Base-by-base conservation (phyloP, 1,139 yeast genomes). In the Suhomyces ambrosiae region DNA sequence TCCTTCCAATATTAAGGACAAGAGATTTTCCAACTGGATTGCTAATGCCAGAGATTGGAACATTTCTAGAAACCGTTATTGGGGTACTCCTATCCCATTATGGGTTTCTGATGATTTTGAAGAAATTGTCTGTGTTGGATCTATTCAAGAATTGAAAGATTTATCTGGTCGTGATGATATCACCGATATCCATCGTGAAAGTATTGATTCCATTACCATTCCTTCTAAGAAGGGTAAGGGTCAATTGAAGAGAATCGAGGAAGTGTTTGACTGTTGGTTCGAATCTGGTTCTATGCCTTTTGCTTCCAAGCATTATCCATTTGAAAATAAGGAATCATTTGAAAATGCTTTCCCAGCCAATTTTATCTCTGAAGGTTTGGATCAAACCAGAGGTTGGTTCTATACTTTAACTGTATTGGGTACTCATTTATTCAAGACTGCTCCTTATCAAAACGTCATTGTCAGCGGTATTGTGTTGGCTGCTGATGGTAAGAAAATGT, bases 321-420 rank as follows among this genome's bases (percentile, higher is more conserved):
- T 92, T 63, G 97, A 90, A 68, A 79, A 79, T 58, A 68, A 79
- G 58, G 88, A 85, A 13, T 64, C 65, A 40, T 90, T 92, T 68
- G 58, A 72, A 37, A 62, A 76, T 42, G 78, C 86, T 35, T 92
- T 86, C 81, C 98, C 98, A 37, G 99, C 96, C 27, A 92, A 94
- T 65, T 92, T 92, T 66, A 94, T 92, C 54, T 85, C 97, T 44
- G 99, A 92, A 74, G 99, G 99, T 69, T 80, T 92, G 54, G 99
- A 92, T 71, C 99, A 92, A 74, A 92, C 99, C 37, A 87, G 99
- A 80, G 99, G 99, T 61, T 92, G 99, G 99, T 94, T 94, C 71
- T 94, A 94, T 68, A 92, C 98, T 35, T 76, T 94, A 61, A 84
- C 96, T 29, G 97, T 94, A 18, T 76, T 94, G 56, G 98, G 98